These are phyloP conservation scores for Cunninghamia lanceolata DNA, from an alignment of 75 land plant species.

Conservation along the genomic window DNA sequence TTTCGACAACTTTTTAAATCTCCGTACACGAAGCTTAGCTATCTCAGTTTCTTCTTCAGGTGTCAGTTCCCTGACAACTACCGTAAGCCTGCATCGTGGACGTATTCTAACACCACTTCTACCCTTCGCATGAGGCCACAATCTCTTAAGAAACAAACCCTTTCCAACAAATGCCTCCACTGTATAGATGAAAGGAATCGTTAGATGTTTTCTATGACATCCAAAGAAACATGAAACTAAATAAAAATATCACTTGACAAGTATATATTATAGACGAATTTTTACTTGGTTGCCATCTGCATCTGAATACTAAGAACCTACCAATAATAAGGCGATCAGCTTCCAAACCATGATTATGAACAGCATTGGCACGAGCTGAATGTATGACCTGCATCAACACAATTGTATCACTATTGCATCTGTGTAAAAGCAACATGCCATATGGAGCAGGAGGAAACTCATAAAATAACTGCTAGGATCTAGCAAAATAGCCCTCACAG, in stretches of 20 bases:
- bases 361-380: conserved; percentile 96
- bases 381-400: conserved; percentile 67
- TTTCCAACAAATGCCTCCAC: conserved; percentile 99
- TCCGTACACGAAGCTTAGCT: conserved; percentile 68
- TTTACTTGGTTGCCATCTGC: neutral
- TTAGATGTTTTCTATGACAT: neutral
- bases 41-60: conserved; percentile 85
- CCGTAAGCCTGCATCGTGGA: conserved; percentile 85
- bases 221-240: neutral
- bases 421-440: neutral
- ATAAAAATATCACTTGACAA: neutral
- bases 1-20: conserved; percentile 57
- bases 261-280: neutral
- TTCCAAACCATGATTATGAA: conserved; percentile 87
- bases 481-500: neutral
- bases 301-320: conserved; percentile 16
- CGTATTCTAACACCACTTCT: conserved; percentile 63
- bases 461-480: neutral
- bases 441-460: neutral
- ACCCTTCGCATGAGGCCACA: conserved; percentile 77
- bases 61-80: conserved; percentile 78
- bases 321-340: conserved; percentile 89
- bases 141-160: conserved; percentile 68
- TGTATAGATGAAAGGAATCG: conserved; percentile 19
- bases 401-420: neutral